Evolutionary conservation across 192 early-diverging fungal genomes (phyloP).

Genomic region (Lobosporangium transversale): DNA sequence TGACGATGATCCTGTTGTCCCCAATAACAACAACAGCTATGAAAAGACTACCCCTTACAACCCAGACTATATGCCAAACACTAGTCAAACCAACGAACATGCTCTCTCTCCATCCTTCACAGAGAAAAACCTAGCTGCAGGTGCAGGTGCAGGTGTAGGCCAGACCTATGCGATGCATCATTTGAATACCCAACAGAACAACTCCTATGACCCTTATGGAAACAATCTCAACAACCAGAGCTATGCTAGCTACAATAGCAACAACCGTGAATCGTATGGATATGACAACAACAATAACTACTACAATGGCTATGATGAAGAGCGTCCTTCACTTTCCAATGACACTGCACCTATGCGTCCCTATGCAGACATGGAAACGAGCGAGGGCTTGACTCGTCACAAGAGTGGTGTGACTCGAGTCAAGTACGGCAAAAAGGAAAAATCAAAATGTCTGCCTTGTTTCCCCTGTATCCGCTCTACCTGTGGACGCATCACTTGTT

Average conservation of each 20-base stretch:
- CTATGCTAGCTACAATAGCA: neutral
- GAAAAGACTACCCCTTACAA: neutral
- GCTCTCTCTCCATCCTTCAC: slow-evolving; percentile 26
- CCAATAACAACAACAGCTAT: slow-evolving; percentile 18
- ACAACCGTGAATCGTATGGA: slow-evolving; percentile 7
- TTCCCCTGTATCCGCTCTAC: slow-evolving; percentile 54
- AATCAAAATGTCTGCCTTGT: slow-evolving; percentile 41
- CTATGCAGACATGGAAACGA: slow-evolving; percentile 17
- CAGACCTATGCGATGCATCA: slow-evolving; percentile 45
- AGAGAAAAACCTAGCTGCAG: slow-evolving; percentile 26
- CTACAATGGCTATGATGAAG: slow-evolving; percentile 51
- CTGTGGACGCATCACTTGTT: slow-evolving; percentile 58
- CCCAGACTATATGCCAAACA: slow-evolving; percentile 15
- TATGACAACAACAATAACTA: slow-evolving; percentile 19
- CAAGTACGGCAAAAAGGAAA: slow-evolving; percentile 36
- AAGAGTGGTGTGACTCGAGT: slow-evolving; percentile 43
- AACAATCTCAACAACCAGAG: slow-evolving; percentile 4
- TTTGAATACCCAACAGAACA: slow-evolving; percentile 13
- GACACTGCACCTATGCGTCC: slow-evolving; percentile 47
- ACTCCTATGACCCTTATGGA: slow-evolving; percentile 1
- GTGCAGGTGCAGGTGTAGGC: slow-evolving; percentile 2
- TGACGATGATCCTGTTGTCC: slow-evolving; percentile 10
- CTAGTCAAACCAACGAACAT: slow-evolving; percentile 31
- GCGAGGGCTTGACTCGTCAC: slow-evolving; percentile 29
- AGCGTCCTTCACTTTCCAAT: slow-evolving; percentile 49